Percentiles rank a stretch among this genome's conserved stretches.
These are phyloP conservation scores for Bruguiera hainesii DNA, from an alignment of 441 rosid species.

Conservation along the genomic window DNA sequence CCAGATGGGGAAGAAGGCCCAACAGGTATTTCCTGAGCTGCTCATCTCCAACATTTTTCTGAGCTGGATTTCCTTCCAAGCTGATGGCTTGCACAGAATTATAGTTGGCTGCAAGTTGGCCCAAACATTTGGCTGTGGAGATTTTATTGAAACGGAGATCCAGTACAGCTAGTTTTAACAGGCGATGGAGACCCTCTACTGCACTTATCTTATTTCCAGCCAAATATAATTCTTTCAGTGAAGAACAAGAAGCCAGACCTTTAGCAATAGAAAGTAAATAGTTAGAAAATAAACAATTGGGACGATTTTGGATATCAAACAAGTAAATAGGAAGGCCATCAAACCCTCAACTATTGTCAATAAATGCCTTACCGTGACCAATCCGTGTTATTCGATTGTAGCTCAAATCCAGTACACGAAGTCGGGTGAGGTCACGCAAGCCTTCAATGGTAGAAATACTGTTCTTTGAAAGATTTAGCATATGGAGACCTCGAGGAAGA, in stretches of 20 bases:
- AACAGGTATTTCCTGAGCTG: conserved; percentile 73
- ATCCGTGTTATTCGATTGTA: conserved; percentile 77
- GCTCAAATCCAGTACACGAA: conserved; percentile 90
- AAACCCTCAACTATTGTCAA: background rate
- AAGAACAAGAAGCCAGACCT: conserved; percentile 92
- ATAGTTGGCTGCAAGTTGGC: conserved; percentile 93
- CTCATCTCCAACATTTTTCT: conserved; percentile 94
- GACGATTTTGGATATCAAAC: background rate
- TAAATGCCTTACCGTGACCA: conserved; percentile 75
- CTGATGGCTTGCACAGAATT: conserved; percentile 88
- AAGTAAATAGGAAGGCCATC: background rate
- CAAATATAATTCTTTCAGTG: conserved; percentile 87
- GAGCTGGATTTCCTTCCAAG: conserved; percentile 97
- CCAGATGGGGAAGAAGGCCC: conserved; percentile 79
- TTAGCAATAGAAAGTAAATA: background rate
- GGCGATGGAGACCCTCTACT: conserved; percentile 88
- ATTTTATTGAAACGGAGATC: conserved; percentile 93
- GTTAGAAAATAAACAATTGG: background rate
- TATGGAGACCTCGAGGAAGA: conserved; percentile 91
- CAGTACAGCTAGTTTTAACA: conserved; percentile 70
- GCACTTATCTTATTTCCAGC: conserved; percentile 93
- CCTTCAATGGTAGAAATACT: conserved; percentile 83
- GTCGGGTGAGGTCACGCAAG: conserved; percentile 83
- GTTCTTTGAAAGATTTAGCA: conserved; percentile 77
- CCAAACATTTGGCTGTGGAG: conserved; percentile 78